These are phyloP conservation scores for Phallus indusiatus DNA, from an alignment of 768 basidiomycete species.

Conservation along the genomic window DNA sequence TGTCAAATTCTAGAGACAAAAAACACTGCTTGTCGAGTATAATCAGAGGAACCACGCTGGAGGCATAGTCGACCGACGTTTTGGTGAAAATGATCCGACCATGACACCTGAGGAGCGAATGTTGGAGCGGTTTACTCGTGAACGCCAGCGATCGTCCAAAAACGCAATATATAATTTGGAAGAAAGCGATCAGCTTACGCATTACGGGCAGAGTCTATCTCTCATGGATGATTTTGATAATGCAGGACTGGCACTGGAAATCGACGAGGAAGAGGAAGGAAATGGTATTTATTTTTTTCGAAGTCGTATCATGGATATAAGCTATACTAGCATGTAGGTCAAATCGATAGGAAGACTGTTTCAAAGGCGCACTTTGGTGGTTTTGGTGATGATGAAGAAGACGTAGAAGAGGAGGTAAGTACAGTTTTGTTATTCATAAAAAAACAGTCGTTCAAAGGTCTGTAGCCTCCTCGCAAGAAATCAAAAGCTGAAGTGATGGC, in stretches of 20 bases:
- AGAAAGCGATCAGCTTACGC: constrained; percentile 82
- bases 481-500: constrained; percentile 95
- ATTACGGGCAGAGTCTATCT: constrained; percentile 83
- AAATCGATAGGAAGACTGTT: constrained; percentile 60
- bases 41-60: constrained; percentile 75
- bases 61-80: constrained; percentile 86
- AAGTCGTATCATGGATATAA: background rate
- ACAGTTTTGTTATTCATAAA: background rate
- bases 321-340: constrained; percentile 31
- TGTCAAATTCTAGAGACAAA: constrained; percentile 87
- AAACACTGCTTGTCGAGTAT: constrained; percentile 81
- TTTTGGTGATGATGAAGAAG: constrained; percentile 60
- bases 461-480: constrained; percentile 75
- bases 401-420: constrained; percentile 39
- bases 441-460: constrained; percentile 1
- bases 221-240: constrained; percentile 79
- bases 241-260: constrained; percentile 47
- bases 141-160: constrained; percentile 71
- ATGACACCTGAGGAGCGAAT: constrained; percentile 96
- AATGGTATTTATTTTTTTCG: background rate
- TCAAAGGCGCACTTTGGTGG: constrained; percentile 76
- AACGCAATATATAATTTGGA: constrained; percentile 81
- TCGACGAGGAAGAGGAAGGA: constrained; percentile 42
- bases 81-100: constrained; percentile 89
- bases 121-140: constrained; percentile 90